Evolutionary conservation across 306 rosid species (phyloP), one percentile per base, ranked within the genome.

Genomic region (Echinosophora koreensis): DNA sequence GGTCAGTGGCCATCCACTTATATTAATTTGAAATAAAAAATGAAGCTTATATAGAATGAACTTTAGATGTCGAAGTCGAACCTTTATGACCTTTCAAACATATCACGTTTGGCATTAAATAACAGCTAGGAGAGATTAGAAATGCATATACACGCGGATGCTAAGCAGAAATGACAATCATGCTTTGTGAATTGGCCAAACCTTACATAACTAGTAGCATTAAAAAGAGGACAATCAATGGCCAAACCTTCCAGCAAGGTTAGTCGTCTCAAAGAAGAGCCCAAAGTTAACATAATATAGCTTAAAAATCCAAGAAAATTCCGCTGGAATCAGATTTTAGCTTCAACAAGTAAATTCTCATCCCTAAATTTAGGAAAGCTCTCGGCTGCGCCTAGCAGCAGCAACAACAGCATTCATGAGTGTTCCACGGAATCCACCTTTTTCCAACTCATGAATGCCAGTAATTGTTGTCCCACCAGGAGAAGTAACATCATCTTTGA

Each of bases 331-430:
- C 38, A 17, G 35, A 22, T 28, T 67, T 39, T 16, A 7, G 39
- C 56, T 38, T 34, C 52, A 72, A 42, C 38, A 42, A 3, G 47
- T 49, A 59, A 44, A 58, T 69, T 13, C 28, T 34, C 66, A 6
- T 16, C 30, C 50, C 77, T 79, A 65, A 49, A 75, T 67, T 47
- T 77, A 80, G 3, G 93, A 80, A 77, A 92, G 89, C 76, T 94
- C 97, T 47, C 81, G 75, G 84, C 98, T 83, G 57, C 92, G 93
- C 81, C 84, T 94, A 8, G 97, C 81, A 55, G 93, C 90, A 38
- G 97, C 93, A 69, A 89, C 88, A 14, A 94, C 97, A 7, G 97
- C 98, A 66, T 94, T 92, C 97, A 92, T 95, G 35, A 92, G 86
- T 61, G 66, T 80, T 72, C 98, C 98, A n/a, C 98, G 99, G 74